These are phyloP conservation scores for Candida hungchunana DNA, from an alignment of 805 yeast species.

Conservation along the genomic window DNA sequence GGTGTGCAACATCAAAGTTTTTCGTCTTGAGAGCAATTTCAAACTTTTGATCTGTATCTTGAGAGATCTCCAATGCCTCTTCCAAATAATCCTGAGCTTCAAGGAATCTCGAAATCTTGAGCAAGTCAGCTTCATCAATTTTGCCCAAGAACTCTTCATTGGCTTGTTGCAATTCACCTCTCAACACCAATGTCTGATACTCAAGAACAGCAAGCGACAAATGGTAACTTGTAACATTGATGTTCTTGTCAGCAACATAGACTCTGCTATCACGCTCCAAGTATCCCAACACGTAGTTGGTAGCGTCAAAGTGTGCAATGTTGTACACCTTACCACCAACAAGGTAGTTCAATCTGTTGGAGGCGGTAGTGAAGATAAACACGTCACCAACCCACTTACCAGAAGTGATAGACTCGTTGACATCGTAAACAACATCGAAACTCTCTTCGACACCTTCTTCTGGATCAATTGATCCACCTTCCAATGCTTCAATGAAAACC, in stretches of 20 bases:
- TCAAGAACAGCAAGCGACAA: constrained; percentile 84
- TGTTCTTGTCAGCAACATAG: constrained; percentile 87
- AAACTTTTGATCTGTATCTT: constrained; percentile 86
- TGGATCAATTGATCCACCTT: constrained; percentile 52
- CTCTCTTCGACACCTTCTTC: constrained; percentile 89
- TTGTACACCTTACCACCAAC: constrained; percentile 94
- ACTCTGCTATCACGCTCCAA: constrained; percentile 86
- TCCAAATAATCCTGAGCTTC: constrained; percentile 88
- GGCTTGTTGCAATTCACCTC: constrained; percentile 90
- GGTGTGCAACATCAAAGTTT: constrained; percentile 66
- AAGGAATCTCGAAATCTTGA: constrained; percentile 84
- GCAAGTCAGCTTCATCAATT: constrained; percentile 60
- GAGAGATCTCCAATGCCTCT: constrained; percentile 77
- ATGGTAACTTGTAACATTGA: constrained; percentile 75
- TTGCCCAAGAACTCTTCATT: constrained; percentile 53
- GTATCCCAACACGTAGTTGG: constrained; percentile 84
- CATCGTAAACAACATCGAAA: constrained; percentile 79
- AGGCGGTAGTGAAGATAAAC: constrained; percentile 80
- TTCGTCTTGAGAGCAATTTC: constrained; percentile 81
- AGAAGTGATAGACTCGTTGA: constrained; percentile 74
- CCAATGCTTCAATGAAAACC: constrained; percentile 57
- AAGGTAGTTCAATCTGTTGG: constrained; percentile 86
- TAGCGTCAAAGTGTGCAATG: constrained; percentile 87
- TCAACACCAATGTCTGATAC: constrained; percentile 90
- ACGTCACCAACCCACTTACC: constrained; percentile 99